Evolutionary conservation across 352 stramenopile species (phyloP), one percentile per base, ranked within the genome.

Genomic region (Globisporangium canariense): DNA sequence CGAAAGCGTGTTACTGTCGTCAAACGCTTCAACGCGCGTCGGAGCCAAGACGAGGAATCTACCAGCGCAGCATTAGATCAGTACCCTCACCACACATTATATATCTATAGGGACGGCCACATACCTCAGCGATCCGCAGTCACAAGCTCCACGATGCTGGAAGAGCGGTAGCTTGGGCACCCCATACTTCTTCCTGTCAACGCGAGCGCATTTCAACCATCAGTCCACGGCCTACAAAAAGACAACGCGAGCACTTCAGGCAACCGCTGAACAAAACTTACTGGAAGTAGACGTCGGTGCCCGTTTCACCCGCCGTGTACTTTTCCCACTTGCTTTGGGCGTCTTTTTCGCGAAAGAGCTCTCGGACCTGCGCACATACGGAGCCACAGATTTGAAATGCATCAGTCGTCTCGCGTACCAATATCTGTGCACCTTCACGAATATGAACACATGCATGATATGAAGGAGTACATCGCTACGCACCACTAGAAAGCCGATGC

Each of bases 1-100:
- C 3, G 85, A 88, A 32, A 92, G 73, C 49, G 81, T 79, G 60
- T 92, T 91, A 75, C 83, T 92, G 59, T 93, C 85, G 61, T 93
- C 85, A 54, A 91, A 93, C 3, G 83, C 85, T 18, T 90, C 84
- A n/a, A 91, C 78, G 43, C 76, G 74, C 68, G 88, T 90, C 3
- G 85, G 83, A 4, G 85, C 85, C 16, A 93, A 65, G 14, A 92
- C 65, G 62, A 89, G 76, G 64, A 93, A 92, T 65, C 84, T 93
- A 67, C 20, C 10, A 7, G 6, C 66, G 6, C 11, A 32, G 32
- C 55, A 50, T 54, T 53, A 57, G 22, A 7, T 72, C 51, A 67
- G 58, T 3, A n/a, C 11, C 16, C 14, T 34, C 30, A 25, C 46
- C 22, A 18, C 8, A 34, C 54, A 47, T 16, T 2, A 13, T 2